Conservation (phyloP, 2,329 filamentous ascomycete genomes). For the Monosporascus sp. region DNA sequence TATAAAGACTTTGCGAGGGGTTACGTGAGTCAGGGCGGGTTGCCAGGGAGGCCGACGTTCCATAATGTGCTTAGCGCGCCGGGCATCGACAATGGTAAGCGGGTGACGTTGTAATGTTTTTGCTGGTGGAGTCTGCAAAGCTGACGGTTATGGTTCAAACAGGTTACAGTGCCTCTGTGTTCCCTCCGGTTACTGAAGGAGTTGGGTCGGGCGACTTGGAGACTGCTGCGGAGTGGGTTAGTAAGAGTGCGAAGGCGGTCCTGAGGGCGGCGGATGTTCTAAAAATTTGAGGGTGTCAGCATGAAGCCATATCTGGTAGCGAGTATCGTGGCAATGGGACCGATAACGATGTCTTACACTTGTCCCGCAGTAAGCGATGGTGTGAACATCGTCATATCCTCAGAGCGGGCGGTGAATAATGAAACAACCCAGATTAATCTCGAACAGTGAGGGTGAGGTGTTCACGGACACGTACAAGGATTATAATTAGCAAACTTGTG, state of each 20-base stretch:
- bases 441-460: no score
- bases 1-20: slow-evolving; percentile 5
- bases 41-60: slow-evolving; percentile 4
- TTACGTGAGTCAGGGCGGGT: slow-evolving; percentile 1
- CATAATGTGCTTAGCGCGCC: slow-evolving; percentile 4
- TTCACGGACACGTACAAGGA: no score
- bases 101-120: background rate
- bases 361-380: no score
- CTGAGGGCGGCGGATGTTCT: slow-evolving; percentile 5
- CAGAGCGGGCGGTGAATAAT: no score
- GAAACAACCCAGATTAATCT: no score
- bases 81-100: slow-evolving; percentile 3
- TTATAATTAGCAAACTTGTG: no score
- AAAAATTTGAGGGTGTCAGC: background rate
- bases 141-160: no score
- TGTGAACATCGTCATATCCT: no score
- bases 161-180: slow-evolving; percentile 4
- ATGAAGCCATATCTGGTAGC: no score
- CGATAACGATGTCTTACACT: no score
- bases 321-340: no score
- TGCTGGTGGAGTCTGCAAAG: no score
- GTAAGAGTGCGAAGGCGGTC: slow-evolving; percentile 2
- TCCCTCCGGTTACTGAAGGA: slow-evolving; percentile 4
- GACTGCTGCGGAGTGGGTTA: slow-evolving; percentile 1
- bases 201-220: slow-evolving; percentile 1